Conservation (phyloP, 768 basidiomycete genomes). For the Boletus coccyginus region DNA sequence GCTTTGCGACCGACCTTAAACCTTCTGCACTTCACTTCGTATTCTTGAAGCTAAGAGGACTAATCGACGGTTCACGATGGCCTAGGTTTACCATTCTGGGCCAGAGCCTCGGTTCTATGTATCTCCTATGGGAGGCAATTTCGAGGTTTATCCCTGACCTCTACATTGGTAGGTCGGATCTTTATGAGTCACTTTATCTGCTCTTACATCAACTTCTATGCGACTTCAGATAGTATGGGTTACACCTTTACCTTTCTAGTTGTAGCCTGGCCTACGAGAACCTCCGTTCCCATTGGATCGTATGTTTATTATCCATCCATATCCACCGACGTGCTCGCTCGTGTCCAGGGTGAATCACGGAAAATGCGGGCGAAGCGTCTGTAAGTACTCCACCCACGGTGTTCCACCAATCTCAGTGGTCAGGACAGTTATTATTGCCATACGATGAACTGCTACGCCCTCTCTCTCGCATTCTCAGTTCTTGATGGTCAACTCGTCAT, state of each 20-base stretch:
- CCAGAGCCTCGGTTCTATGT: constrained; percentile 86
- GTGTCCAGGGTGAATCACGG: constrained; percentile 48
- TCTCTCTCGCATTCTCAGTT: constrained; percentile 71
- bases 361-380: constrained; percentile 24
- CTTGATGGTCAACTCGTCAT: constrained; percentile 92
- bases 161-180: constrained; percentile 72
- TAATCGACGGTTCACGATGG: constrained; percentile 85
- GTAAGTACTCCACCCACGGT: constrained; percentile 12
- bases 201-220: constrained; percentile 6
- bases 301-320: constrained; percentile 98
- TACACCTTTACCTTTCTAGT: constrained; percentile 92
- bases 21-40: constrained; percentile 73
- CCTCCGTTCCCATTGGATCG: constrained; percentile 72
- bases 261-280: constrained; percentile 52
- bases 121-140: constrained; percentile 82
- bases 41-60: constrained; percentile 63
- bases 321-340: constrained; percentile 87
- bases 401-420: background rate
- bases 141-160: constrained; percentile 78
- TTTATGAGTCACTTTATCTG: background rate
- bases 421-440: constrained; percentile 76
- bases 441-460: constrained; percentile 81
- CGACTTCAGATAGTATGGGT: constrained; percentile 86
- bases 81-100: constrained; percentile 88
- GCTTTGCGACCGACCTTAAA: constrained; percentile 77